phyloP scores from a whole-genome alignment of 441 rosid genomes.

The Capsella rubella region DNA sequence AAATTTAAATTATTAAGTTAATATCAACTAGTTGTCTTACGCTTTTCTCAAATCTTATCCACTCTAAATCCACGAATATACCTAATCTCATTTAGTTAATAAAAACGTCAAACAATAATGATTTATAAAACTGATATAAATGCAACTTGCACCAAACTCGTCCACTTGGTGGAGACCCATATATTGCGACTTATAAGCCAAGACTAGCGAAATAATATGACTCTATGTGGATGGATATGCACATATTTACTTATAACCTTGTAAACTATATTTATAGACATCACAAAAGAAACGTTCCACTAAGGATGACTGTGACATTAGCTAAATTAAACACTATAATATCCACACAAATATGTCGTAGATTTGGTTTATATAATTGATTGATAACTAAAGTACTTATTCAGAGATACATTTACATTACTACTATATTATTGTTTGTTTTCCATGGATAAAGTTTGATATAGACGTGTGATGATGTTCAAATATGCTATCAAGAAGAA shows the following conservation, averaged over 20 bases:
- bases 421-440: neutral
- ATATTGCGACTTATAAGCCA: neutral
- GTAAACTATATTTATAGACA: constrained; percentile 1
- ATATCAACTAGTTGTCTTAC: constrained; percentile 4
- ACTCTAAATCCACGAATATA: neutral
- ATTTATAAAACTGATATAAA: constrained; percentile 15
- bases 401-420: neutral
- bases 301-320: constrained; percentile 16
- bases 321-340: neutral
- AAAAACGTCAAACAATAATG: constrained; percentile 5
- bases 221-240: constrained; percentile 29
- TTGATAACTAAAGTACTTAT: constrained; percentile 5
- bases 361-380: constrained; percentile 20
- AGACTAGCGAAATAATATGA: neutral
- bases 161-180: constrained; percentile 38
- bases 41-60: constrained; percentile 18
- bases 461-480: neutral
- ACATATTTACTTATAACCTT: constrained; percentile 8
- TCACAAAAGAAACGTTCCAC: constrained; percentile 28
- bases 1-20: neutral
- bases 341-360: constrained; percentile 8
- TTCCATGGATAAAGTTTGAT: neutral
- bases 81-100: constrained; percentile 3
- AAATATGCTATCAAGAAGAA: neutral
- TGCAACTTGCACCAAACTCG: constrained; percentile 34